Base-by-base conservation (phyloP, 2,329 filamentous ascomycete genomes). In the Chalaropsis ovoidea region DNA sequence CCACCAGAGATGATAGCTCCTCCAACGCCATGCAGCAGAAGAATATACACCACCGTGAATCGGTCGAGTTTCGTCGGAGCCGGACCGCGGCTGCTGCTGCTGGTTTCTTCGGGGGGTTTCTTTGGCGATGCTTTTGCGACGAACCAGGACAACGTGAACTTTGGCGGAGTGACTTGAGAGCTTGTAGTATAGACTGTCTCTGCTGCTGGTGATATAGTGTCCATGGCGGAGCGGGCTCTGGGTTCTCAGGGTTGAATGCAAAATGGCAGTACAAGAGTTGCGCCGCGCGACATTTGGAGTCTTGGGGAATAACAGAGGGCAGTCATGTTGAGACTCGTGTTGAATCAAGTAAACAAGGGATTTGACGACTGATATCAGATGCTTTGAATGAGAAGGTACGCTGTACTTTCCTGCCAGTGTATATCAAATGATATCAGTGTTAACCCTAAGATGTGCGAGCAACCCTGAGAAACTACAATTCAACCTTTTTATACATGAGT, bases 1-100 rank as follows among this genome's bases (percentile, higher is more conserved):
- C 73, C 78, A 0, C 76, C 80, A 0, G 79, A 80, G 1, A 82
- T 56, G n/a, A 78, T 61, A 68, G 77, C 75, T 10, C 78, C 77
- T 15, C 77, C 77, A 42, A 82, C 31, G 3, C 79, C 80, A 66
- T 81, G 76, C 2, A 80, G 69, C 1, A 77, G 69, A 58, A 81
- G 77, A 15, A 82, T 73, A 70, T 82, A 82, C 66, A 81, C 13
- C 22, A 3, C 43, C 4, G 41, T 39, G 76, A 22, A 77, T 67
- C 68, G 82, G 80, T 66, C 78, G 76, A 0, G 67, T 68, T 1
- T 77, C 80, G 54, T 58, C 15, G 54, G 39, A 79, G 13, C 41
- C 35, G 24, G 6, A 24, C 58, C 13, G 43, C 17, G 42, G 27
- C 42, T 39, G 41, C 15, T 39, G 41, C 15, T 7, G 27, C 11